Evolutionary conservation across 345 rosid species (phyloP), one percentile per base, ranked within the genome.

Genomic region (Dovyalis caffra): DNA sequence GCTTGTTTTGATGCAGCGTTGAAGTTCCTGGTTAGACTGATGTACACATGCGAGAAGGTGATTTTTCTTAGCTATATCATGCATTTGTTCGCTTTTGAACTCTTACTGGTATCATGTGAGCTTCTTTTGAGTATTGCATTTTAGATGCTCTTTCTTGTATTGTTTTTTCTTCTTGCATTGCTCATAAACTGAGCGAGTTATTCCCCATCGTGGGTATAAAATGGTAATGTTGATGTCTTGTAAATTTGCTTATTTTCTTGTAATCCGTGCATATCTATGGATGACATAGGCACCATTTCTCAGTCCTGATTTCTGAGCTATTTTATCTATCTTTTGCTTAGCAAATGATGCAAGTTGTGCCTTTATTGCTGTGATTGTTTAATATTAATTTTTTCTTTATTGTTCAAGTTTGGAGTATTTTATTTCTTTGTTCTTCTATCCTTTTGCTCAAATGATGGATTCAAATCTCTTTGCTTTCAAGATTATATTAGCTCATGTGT

Each of bases 141-240:
- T 84, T 16, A 25, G 26, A 29, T 7, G 10, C 40, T 33, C 40
- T 32, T 74, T 66, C 60, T 69, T 65, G 68, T 43, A 66, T 51
- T 62, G 80, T 31, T 61, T 49, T 61, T 64, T 72, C 72, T 76
- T 63, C 56, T 37, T 73, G 61, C 65, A 21, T 61, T 73, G 35
- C 47, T 29, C 29, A 7, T 16, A 3, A 25, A 43, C 66, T 58
- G 45, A 53, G 53, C 60, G 77, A 66, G 57, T 31, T 47, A 66
- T 47, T 51, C 18, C 64, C 53, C 23, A 2, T 20, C 64, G 28
- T 9, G 1, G 33, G 23, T 61, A 58, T 34, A 32, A 45, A 64
- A n/a, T 61, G 51, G 8, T 37, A 32, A 9, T 37, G 0, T 35
- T 33, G 23, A 47, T 47, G 34, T 9, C 12, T 32, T 40, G 26